Evolutionary conservation across 306 rosid genomes (phyloP).

Genomic region (Vicia sativa): DNA sequence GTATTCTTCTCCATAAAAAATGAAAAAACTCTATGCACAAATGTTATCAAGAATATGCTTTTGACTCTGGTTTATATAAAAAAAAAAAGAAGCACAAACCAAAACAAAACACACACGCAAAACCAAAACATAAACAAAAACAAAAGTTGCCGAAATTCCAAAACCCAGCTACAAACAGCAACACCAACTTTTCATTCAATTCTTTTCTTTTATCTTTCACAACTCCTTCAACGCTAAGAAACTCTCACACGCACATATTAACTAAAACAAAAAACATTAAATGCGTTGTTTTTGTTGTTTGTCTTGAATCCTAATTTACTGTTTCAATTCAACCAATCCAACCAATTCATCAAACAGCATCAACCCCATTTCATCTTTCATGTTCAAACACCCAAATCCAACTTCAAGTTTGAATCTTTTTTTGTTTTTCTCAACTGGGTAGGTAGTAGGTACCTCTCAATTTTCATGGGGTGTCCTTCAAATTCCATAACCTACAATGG

Average conservation of each 20-base stretch:
- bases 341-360: conserved; percentile 23
- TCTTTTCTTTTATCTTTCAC: conserved; percentile 17
- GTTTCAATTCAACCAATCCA: background rate
- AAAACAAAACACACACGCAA: conserved; percentile 3
- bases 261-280: background rate
- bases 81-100: background rate
- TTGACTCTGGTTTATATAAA: background rate
- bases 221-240: conserved; percentile 34
- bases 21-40: no score
- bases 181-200: conserved; percentile 11
- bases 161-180: conserved; percentile 34
- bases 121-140: background rate
- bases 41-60: no score
- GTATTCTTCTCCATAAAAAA: no score
- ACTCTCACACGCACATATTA: background rate
- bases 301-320: background rate
- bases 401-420: conserved; percentile 23
- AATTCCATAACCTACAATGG: conserved; percentile 66
- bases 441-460: conserved; percentile 4
- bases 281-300: background rate
- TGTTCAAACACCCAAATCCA: background rate
- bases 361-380: conserved; percentile 22
- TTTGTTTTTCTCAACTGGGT: background rate
- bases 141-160: conserved; percentile 7
- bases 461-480: conserved; percentile 63